Evolutionary conservation across 2,329 filamentous ascomycete genomes (phyloP).

Genomic region (Hymenoscyphus albidus): DNA sequence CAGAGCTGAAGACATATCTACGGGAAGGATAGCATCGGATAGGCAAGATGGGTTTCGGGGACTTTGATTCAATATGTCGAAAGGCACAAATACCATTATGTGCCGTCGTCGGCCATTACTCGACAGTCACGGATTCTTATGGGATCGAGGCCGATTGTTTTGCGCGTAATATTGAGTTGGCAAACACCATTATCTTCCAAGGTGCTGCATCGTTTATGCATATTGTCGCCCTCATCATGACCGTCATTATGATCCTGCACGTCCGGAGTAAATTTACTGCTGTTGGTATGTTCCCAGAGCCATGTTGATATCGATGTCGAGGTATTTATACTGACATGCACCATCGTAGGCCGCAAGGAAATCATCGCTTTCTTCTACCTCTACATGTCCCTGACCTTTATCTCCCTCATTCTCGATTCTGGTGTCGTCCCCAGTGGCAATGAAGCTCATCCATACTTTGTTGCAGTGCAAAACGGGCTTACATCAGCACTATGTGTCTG

Average conservation of each 20-base stretch:
- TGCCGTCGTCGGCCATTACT: conserved; percentile 73
- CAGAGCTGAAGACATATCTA: background rate
- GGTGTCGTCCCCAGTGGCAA: conserved; percentile 86
- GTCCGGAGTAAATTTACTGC: conserved; percentile 97
- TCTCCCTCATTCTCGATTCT: conserved; percentile 86
- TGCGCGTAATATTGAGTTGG: conserved; percentile 89
- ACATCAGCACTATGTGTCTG: conserved; percentile 82
- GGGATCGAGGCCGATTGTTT: conserved; percentile 90
- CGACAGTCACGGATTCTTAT: conserved; percentile 60
- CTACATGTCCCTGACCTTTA: conserved; percentile 85
- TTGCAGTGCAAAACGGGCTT: conserved; percentile 80
- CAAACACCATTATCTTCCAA: conserved; percentile 98
- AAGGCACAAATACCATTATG: conserved; percentile 85
- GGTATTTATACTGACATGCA: conserved; percentile 9
- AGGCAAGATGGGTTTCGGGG: conserved; percentile 73
- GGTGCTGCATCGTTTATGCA: conserved; percentile 88
- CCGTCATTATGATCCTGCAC: conserved; percentile 94
- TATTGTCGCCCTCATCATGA: conserved; percentile 87
- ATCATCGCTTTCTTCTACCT: conserved; percentile 93
- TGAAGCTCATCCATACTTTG: conserved; percentile 82
- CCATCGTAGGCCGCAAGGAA: conserved; percentile 54
- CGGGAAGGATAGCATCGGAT: conserved; percentile 4
- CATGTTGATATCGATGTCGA: background rate
- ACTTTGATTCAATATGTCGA: conserved; percentile 82
- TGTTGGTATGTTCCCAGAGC: conserved; percentile 62